Percentiles rank a stretch among this genome's conserved stretches.
phyloP scores from a whole-genome alignment of 768 basidiomycete species.

The Daedaleopsis sinensis region DNA sequence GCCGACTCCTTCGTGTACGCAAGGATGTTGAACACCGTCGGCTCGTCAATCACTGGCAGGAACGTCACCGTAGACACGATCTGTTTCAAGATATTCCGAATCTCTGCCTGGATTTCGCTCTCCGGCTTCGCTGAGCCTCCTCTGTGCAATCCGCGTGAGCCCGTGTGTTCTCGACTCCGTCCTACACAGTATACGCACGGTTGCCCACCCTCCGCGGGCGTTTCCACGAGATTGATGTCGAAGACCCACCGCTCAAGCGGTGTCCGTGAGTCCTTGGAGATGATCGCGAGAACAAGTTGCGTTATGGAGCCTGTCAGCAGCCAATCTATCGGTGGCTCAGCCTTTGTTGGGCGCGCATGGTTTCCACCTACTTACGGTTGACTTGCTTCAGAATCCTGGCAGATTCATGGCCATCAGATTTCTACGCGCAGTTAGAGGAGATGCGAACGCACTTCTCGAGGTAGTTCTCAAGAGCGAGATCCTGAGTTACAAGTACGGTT shows the following conservation, averaged over 20 bases:
- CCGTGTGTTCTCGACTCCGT: neutral
- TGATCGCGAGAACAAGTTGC: conserved; percentile 93
- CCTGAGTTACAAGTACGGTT: conserved; percentile 92
- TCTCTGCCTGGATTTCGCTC: conserved; percentile 94
- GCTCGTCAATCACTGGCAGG: conserved; percentile 92
- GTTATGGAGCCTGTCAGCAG: conserved; percentile 90
- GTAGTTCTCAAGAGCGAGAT: conserved; percentile 91
- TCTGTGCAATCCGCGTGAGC: conserved; percentile 33
- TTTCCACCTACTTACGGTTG: conserved; percentile 62
- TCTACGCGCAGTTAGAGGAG: conserved; percentile 5
- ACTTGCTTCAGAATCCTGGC: conserved; percentile 87
- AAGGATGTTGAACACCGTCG: conserved; percentile 96
- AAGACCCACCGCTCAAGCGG: conserved; percentile 99
- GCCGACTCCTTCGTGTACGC: conserved; percentile 93
- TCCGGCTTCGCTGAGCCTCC: conserved; percentile 67
- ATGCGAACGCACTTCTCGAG: conserved; percentile 63
- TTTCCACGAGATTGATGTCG: conserved; percentile 83
- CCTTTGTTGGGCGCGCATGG: conserved; percentile 6
- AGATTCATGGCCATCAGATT: neutral
- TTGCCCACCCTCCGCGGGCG: conserved; percentile 39
- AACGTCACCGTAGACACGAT: conserved; percentile 98
- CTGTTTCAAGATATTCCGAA: conserved; percentile 96
- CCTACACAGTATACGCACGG: conserved; percentile 44
- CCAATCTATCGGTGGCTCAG: conserved; percentile 67
- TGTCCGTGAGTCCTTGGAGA: conserved; percentile 89